Base-by-base conservation (phyloP, 2,329 filamentous ascomycete genomes). In the Hypoxylon sp. region DNA sequence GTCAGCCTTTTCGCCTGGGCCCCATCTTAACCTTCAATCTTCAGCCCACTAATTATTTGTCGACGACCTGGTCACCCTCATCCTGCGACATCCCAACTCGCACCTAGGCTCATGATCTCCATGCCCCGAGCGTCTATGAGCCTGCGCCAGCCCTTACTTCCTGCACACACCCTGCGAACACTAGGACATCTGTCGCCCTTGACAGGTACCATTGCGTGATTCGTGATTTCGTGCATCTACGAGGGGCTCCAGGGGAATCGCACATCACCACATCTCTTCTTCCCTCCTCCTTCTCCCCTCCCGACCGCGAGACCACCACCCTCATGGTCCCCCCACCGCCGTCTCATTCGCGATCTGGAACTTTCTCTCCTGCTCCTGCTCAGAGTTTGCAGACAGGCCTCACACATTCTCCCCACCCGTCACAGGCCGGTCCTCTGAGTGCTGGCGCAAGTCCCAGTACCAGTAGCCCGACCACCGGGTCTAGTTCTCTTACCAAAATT, bases 401-500 rank as follows among this genome's bases (percentile, higher is more conserved):
- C 72, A 83, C 81, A 77, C 84, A 88, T 78, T 87, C 86, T 68
- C 84, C 86, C 55, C 85, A 88, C 80, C 84, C 85, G 75, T 86
- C 87, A 74, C 86, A 88, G 78, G 77, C 83, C 77, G 85, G 85
- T 74, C 82, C 84, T 76, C 80, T 87, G 78, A 88, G 86, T 84
- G 85, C 86, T 84, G 86, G 83, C 81, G 86, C 86, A 73, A 89
- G 86, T 80, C 86, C 86, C 75, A 87, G 85, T 82, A 88, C 86
- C 76, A 87, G 82, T 81, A 89, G 87, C 81, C 87, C 87, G 78
- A 89, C 78, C 54, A 73, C 86, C 76, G 86, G 86, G 80, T 84
- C 83, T 72, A 88, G 82, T 78, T 91, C 91, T 78, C 86, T 98
- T 75, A 92, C 92, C 68, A 98, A 97, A 83, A 96, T 99, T 80